These are phyloP conservation scores for Calendula officinalis DNA, from an alignment of 129 eudicot genomes.

Conservation along the genomic window DNA sequence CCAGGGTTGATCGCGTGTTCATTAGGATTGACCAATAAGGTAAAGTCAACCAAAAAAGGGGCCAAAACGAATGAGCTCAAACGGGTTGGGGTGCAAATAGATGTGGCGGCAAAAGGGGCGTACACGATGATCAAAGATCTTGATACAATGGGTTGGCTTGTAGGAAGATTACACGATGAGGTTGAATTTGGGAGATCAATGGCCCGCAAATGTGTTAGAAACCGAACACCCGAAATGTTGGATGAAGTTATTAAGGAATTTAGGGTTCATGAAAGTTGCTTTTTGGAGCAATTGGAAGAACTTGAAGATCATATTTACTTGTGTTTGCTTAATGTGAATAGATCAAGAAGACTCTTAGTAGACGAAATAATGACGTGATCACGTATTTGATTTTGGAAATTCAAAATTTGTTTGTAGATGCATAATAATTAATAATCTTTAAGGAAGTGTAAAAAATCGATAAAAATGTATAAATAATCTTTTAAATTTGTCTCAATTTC, in stretches of 20 bases:
- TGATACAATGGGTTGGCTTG: slow-evolving; percentile 72
- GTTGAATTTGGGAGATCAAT: slow-evolving; percentile 55
- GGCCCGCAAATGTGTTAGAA: slow-evolving; percentile 54
- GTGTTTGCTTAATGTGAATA: slow-evolving; percentile 71
- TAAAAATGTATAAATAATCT: no score
- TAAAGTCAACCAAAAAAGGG: background rate
- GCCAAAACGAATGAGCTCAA: slow-evolving; percentile 25
- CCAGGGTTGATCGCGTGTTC: slow-evolving; percentile 45
- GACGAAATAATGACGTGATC: slow-evolving; percentile 35
- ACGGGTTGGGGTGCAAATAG: slow-evolving; percentile 48
- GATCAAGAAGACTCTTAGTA: slow-evolving; percentile 63
- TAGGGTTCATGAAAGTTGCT: slow-evolving; percentile 41
- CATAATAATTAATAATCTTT: no score
- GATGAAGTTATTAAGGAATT: slow-evolving; percentile 60
- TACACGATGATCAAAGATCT: slow-evolving; percentile 69
- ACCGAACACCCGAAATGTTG: slow-evolving; percentile 41
- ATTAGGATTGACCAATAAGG: slow-evolving; percentile 26
- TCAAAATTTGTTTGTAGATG: no score
- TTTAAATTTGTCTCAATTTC: slow-evolving; percentile 50
- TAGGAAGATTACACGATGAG: slow-evolving; percentile 52
- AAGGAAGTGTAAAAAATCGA: no score
- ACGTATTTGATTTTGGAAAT: background rate
- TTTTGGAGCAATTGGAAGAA: slow-evolving; percentile 68
- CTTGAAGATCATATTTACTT: slow-evolving; percentile 68
- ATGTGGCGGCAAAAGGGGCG: slow-evolving; percentile 75